Evolutionary conservation across 768 basidiomycete species (phyloP).

Genomic region (Mycena rebaudengoi): DNA sequence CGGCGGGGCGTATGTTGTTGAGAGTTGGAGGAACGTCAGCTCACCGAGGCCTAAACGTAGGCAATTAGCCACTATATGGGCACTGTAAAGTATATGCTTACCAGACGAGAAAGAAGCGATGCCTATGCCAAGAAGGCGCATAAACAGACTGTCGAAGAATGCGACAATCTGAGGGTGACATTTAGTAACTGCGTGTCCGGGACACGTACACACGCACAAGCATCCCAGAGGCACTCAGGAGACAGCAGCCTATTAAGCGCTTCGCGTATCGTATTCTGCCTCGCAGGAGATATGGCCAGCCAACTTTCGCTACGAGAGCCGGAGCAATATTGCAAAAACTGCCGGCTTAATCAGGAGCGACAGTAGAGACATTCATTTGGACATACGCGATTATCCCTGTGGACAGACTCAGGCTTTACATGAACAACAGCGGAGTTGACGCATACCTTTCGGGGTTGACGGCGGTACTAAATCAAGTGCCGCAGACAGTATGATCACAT

Average conservation of each 20-base stretch:
- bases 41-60: slow-evolving; percentile 81
- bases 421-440: no score
- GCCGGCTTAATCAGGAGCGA: no score
- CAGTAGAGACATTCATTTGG: no score
- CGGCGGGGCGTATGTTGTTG: slow-evolving; percentile 76
- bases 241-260: slow-evolving; percentile 78
- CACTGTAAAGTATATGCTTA: slow-evolving; percentile 31
- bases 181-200: background rate
- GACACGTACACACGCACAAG: slow-evolving; percentile 62
- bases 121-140: slow-evolving; percentile 81
- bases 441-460: slow-evolving; percentile 92
- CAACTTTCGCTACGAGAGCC: slow-evolving; percentile 84
- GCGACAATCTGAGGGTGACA: slow-evolving; percentile 75
- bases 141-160: slow-evolving; percentile 65
- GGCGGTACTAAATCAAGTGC: slow-evolving; percentile 94
- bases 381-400: no score
- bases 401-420: no score
- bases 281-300: slow-evolving; percentile 90
- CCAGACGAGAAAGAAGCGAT: slow-evolving; percentile 91
- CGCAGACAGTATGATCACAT: slow-evolving; percentile 96
- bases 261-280: slow-evolving; percentile 85
- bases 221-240: slow-evolving; percentile 85
- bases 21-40: slow-evolving; percentile 93
- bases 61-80: slow-evolving; percentile 2
- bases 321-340: slow-evolving; percentile 96